Base-by-base conservation (phyloP, 345 rosid genomes). In the Pelargonium nanum region DNA sequence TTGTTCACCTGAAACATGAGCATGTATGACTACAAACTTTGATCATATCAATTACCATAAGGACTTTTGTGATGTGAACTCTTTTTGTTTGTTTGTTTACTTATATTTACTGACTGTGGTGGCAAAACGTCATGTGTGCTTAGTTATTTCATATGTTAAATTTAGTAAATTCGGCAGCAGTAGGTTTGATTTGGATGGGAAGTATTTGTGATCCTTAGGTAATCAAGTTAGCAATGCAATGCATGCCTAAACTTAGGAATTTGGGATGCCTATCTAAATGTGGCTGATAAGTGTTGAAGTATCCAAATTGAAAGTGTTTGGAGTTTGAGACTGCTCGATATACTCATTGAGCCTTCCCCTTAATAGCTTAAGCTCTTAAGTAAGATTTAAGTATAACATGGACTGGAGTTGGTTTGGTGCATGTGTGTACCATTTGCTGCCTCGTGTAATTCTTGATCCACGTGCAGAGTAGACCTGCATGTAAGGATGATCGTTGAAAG, bases 1-100 rank as follows among this genome's bases (percentile, higher is more conserved):
- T 87, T 68, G 76, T 86, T 63, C 82, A 81, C 69, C 76, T 82
- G 67, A 89, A 80, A 80, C 70, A 55, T 28, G 87, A 87, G 71
- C 88, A 83, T 70, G 99, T 92, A 87, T 61, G 78, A 61, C 17
- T 62, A 53, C 45, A 60, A 65, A 48, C 61, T 64, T 64, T 62
- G 40, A 22, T 5, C 4, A 22, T 15, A n/a, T n/a, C 24, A 56
- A 16, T 56, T 17, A 24, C 10, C n/a, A 24, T 57, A 10, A 13
- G 8, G 50, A 55, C 22, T 22, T 22, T 44, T 45, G 26, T 56
- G 7, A 40, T 48, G 19, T 26, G 10, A 61, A 44, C 22, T 17
- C 22, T 13, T 10, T 45, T n/a, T 44, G 40, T 32, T 59, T 26
- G 10, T n/a, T n/a, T n/a, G n/a, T n/a, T n/a, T 40, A 45, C 59